phyloP scores from a whole-genome alignment of 495 filamentous ascomycete species.

The Penicillium herquei region DNA sequence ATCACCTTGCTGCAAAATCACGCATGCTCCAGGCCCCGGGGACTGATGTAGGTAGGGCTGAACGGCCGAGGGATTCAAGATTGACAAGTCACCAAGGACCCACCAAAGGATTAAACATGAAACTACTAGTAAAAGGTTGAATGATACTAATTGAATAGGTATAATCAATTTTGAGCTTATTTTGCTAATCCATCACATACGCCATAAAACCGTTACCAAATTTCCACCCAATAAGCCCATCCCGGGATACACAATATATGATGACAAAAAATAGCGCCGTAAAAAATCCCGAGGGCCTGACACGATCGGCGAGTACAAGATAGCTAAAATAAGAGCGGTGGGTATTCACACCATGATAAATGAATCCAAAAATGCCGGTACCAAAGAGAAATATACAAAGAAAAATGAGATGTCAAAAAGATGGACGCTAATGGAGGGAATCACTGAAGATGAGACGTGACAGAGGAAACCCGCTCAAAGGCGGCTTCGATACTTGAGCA shows the following conservation, averaged over 20 bases:
- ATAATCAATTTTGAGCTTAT: conserved; percentile 21
- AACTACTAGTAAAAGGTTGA: background rate
- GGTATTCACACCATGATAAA: background rate
- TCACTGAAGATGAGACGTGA: conserved; percentile 49
- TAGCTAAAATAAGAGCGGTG: conserved; percentile 3
- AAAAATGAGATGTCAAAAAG: conserved; percentile 15
- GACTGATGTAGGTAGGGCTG: no score
- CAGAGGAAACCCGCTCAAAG: conserved; percentile 45
- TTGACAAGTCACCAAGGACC: no score
- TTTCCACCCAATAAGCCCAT: conserved; percentile 24
- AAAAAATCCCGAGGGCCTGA: conserved; percentile 21
- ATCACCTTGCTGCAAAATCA: no score
- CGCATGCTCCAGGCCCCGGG: no score
- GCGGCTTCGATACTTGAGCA: conserved; percentile 51
- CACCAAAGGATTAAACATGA: background rate
- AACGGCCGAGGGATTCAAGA: no score
- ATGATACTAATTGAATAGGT: background rate
- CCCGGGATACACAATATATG: conserved; percentile 19
- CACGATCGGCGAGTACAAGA: conserved; percentile 14
- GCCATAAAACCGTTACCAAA: conserved; percentile 24
- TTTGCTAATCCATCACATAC: conserved; percentile 21
- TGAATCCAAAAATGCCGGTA: background rate
- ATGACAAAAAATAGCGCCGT: conserved; percentile 20
- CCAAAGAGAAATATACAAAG: conserved; percentile 24
- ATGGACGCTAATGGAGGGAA: conserved; percentile 33